Evolutionary conservation across 2,329 filamentous ascomycete species (phyloP), one percentile per base, ranked within the genome.

Genomic region (Fusarium sp.): DNA sequence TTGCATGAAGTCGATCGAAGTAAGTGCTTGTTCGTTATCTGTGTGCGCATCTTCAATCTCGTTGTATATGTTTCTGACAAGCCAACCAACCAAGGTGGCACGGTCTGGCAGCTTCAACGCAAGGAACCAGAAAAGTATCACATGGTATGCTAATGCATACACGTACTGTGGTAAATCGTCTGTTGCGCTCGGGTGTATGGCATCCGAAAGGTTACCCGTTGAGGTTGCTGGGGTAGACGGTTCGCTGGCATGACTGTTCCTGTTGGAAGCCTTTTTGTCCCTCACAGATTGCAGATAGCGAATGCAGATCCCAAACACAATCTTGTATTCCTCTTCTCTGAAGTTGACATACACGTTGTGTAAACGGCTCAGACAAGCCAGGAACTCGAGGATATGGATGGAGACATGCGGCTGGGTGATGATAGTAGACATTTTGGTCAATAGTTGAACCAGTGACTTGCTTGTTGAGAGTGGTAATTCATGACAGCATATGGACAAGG

Each of bases 101-200:
- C 96, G 91, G 79, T 98, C 94, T 41, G 92, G 89, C 57, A 97
- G 87, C 78, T 94, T 95, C 75, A 99, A 81, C 2, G 94, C 93
- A 74, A 99, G 87, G 79, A 98, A 99, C 96, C 96, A 99, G 79
- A 97, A 98, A 4, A 94, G 92, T 73, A 99, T 95, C 75, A 97
- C 94, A 79, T 98, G 95, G 79, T 97, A 97, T 14, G 95, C 95
- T 58, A 98, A 85, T 4, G 94, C 93, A 80, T 97, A 96, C 31
- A 99, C 94, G 79, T 99, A 99, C 80, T 96, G 93, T 9, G 95
- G 94, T 55, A 97, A 86, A 73, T 96, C 94, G 69, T 96, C 93
- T 12, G 91, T 81, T 7, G 78, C 77, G 52, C 73, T 77, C 14
- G 77, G 69, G 33, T 78, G 76, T 8, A 69, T 52, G 8, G 65